A percentile compares a stretch with the other conserved stretches of the same genome.
Conservation (phyloP, 2,329 filamentous ascomycete genomes). For the Penicillium sp. region DNA sequence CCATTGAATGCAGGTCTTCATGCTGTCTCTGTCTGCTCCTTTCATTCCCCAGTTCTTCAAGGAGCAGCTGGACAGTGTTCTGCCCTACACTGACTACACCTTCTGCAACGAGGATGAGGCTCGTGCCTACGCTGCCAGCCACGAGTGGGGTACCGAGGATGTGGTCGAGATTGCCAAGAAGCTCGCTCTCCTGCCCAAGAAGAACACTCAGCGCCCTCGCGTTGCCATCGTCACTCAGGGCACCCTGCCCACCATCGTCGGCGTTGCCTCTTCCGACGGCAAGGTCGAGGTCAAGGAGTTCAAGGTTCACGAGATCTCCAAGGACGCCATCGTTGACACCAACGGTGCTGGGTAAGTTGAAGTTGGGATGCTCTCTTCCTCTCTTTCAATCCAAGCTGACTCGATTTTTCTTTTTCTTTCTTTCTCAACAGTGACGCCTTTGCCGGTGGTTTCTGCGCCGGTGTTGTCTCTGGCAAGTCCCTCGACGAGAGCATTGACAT, state of each 20-base stretch:
- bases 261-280: constrained; percentile 61
- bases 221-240: constrained; percentile 92
- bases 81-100: constrained; percentile 91
- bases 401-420: constrained; percentile 8
- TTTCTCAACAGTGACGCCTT: constrained; percentile 67
- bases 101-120: constrained; percentile 98
- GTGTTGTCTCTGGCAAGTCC: constrained; percentile 75
- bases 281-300: constrained; percentile 64
- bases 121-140: constrained; percentile 75
- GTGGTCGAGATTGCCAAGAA: constrained; percentile 78
- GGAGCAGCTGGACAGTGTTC: constrained; percentile 77
- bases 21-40: constrained; percentile 86
- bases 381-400: too few species aligned
- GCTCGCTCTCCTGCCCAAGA: constrained; percentile 85
- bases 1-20: constrained; percentile 53
- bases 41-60: constrained; percentile 99
- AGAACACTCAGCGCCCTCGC: constrained; percentile 76
- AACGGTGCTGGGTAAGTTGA: constrained; percentile 70
- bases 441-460: constrained; percentile 86
- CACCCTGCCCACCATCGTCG: constrained; percentile 82
- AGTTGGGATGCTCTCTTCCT: background rate
- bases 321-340: constrained; percentile 83
- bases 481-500: constrained; percentile 77
- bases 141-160: constrained; percentile 67
- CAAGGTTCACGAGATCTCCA: constrained; percentile 71